These are phyloP conservation scores for Psidium friedrichsthalianum DNA, from an alignment of 345 rosid species.

Conservation along the genomic window DNA sequence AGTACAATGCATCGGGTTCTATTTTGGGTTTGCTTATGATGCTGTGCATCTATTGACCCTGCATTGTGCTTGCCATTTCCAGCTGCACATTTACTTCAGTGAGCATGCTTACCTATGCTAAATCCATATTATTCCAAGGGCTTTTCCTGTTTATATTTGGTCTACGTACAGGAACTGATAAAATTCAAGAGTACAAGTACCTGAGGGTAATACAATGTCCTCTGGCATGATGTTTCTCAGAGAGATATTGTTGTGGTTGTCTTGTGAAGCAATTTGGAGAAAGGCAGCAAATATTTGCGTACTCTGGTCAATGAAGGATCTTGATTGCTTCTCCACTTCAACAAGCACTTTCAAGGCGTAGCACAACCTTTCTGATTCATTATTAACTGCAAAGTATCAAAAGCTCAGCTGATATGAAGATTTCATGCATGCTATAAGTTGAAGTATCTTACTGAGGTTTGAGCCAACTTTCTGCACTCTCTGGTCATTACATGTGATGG, in stretches of 20 bases:
- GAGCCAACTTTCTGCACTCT: background rate
- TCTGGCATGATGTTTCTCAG: background rate
- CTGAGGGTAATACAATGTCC: conserved; percentile 3
- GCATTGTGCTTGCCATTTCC: conserved; percentile 3
- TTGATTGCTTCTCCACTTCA: conserved; percentile 14
- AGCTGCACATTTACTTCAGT: background rate
- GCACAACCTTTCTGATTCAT: conserved; percentile 12
- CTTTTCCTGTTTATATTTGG: background rate
- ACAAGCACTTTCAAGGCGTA: conserved; percentile 15
- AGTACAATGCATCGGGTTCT: background rate
- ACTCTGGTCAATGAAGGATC: conserved; percentile 10
- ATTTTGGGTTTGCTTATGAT: background rate
- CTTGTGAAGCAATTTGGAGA: conserved; percentile 16
- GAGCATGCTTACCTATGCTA: background rate
- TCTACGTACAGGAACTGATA: no score
- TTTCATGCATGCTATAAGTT: background rate
- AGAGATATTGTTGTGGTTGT: background rate
- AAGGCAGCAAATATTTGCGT: conserved; percentile 15
- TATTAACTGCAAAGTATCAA: conserved; percentile 8
- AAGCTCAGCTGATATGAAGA: background rate
- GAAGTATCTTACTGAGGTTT: background rate
- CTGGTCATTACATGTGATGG: conserved; percentile 3
- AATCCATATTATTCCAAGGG: background rate
- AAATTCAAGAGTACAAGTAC: background rate
- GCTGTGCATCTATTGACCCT: background rate